Percentiles rank a stretch among this genome's conserved stretches.
Evolutionary conservation across 345 rosid species (phyloP).

Genomic region (Trapa bicornis): DNA sequence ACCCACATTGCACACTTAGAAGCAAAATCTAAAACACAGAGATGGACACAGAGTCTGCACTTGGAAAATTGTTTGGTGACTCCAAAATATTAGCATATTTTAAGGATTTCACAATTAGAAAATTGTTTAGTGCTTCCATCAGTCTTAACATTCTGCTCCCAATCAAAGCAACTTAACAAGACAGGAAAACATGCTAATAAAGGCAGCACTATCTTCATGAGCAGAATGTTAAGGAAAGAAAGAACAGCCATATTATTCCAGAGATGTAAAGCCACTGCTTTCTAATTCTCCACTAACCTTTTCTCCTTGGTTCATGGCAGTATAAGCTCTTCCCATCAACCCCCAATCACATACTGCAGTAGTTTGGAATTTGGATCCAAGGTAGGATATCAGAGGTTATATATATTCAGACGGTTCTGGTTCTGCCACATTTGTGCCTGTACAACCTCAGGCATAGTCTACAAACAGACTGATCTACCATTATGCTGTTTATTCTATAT

Average conservation of each 20-base stretch:
- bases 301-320: not conserved
- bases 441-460: not conserved
- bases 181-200: not conserved
- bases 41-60: too few relatives aligned
- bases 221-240: not conserved
- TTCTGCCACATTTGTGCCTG: not conserved
- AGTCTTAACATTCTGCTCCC: too few relatives aligned
- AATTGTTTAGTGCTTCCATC: too few relatives aligned
- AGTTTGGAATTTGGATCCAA: not conserved
- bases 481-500: not conserved
- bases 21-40: too few relatives aligned
- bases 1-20: too few relatives aligned
- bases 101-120: too few relatives aligned
- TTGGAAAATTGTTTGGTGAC: too few relatives aligned
- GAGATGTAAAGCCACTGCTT: not conserved
- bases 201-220: not conserved
- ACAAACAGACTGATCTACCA: not conserved
- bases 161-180: not conserved
- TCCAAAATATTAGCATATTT: too few relatives aligned
- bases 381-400: not conserved
- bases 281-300: not conserved
- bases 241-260: not conserved
- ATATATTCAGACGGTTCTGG: not conserved
- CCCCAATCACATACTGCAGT: not conserved
- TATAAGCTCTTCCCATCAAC: not conserved